These are phyloP conservation scores for Calonectria pseudoturangicola DNA, from an alignment of 2,329 filamentous ascomycete species.

Conservation along the genomic window DNA sequence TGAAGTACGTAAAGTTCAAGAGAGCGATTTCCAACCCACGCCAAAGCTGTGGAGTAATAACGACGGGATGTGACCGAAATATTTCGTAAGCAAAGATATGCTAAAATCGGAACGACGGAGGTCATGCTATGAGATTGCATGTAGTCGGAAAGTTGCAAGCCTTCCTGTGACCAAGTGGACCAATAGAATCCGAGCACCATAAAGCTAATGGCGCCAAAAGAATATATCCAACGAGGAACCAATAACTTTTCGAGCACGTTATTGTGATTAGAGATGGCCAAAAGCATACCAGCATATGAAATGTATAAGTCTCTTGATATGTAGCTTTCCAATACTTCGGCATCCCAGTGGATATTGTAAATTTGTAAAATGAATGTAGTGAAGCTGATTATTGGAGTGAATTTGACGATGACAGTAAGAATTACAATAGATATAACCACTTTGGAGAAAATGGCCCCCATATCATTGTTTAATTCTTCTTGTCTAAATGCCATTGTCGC, in stretches of 20 bases:
- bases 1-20: conserved; percentile 77
- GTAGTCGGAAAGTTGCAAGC: conserved; percentile 57
- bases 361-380: conserved; percentile 57
- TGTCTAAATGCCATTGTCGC: conserved; percentile 67
- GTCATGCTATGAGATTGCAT: conserved; percentile 72
- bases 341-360: conserved; percentile 69
- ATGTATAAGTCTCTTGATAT: conserved; percentile 72
- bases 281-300: conserved; percentile 73
- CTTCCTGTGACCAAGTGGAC: conserved; percentile 26
- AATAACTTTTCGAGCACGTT: conserved; percentile 45
- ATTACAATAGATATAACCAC: conserved; percentile 65
- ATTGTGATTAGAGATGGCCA: conserved; percentile 54
- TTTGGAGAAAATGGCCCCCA: conserved; percentile 68
- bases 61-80: conserved; percentile 45
- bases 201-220: conserved; percentile 59
- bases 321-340: conserved; percentile 68
- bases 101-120: conserved; percentile 72
- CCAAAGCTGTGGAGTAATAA: conserved; percentile 62
- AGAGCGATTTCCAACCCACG: conserved; percentile 73
- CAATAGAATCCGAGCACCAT: conserved; percentile 23
- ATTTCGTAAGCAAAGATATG: conserved; percentile 73
- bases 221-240: conserved; percentile 43
- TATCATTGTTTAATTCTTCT: conserved; percentile 63
- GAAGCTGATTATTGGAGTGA: conserved; percentile 46
- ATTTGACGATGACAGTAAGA: conserved; percentile 55